A percentile compares a stretch with the other conserved stretches of the same genome.
phyloP scores from a whole-genome alignment of 257 asterid genomes.

The Przewalskia tangutica region DNA sequence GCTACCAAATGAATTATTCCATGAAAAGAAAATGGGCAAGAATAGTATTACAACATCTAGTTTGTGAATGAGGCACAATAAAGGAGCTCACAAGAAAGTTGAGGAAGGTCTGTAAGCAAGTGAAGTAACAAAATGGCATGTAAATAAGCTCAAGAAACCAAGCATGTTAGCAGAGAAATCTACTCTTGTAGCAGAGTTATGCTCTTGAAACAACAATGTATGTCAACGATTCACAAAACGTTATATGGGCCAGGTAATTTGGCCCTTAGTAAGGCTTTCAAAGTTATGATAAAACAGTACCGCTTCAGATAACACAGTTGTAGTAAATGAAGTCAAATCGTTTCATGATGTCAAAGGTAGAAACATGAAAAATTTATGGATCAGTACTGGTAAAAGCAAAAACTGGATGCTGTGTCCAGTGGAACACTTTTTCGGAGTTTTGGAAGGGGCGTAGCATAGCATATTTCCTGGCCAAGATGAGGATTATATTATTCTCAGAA shows the following conservation, averaged over 20 bases:
- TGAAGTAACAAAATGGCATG: background rate
- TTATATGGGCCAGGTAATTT: background rate
- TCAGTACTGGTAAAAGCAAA: background rate
- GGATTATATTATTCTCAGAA: background rate
- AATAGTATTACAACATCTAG: background rate
- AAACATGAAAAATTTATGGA: background rate
- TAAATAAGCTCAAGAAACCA: background rate
- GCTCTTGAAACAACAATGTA: background rate
- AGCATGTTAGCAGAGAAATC: background rate
- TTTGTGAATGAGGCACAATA: constrained; percentile 2
- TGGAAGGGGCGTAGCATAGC: background rate
- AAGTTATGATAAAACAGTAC: background rate
- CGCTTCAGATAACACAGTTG: background rate
- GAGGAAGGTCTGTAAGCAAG: background rate
- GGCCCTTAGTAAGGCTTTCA: background rate
- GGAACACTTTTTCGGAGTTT: background rate
- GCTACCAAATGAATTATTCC: background rate
- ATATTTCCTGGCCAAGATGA: background rate
- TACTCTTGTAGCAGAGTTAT: background rate
- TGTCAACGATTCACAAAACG: background rate
- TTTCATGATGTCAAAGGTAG: background rate
- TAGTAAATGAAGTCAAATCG: background rate
- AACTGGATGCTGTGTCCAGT: background rate
- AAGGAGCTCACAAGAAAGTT: background rate
- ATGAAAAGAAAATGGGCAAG: background rate